These are phyloP conservation scores for Penicillium lagena DNA, from an alignment of 495 filamentous ascomycete genomes.

Conservation along the genomic window DNA sequence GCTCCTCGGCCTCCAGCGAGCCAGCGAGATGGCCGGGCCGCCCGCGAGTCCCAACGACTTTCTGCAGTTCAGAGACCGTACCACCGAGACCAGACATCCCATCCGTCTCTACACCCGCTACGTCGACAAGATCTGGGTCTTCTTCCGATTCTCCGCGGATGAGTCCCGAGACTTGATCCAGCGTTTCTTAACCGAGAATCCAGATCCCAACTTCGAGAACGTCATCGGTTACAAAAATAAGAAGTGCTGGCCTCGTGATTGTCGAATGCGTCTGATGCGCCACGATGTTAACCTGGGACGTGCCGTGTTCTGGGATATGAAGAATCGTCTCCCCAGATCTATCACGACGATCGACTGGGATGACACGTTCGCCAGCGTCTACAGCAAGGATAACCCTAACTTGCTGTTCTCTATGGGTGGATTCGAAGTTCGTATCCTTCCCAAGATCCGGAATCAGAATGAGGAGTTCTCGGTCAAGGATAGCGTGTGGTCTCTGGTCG, in stretches of 20 bases:
- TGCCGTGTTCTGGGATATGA: constrained; percentile 98
- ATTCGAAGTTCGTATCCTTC: constrained; percentile 95
- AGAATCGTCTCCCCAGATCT: constrained; percentile 90
- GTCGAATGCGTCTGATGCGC: constrained; percentile 95
- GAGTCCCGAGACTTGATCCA: constrained; percentile 96
- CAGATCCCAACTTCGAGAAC: constrained; percentile 99
- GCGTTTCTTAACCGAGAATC: constrained; percentile 95
- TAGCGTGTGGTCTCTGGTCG: constrained; percentile 94
- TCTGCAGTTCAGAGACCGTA: constrained; percentile 89
- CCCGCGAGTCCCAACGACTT: constrained; percentile 97
- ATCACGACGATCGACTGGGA: constrained; percentile 99
- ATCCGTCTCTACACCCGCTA: constrained; percentile 96
- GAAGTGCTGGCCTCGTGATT: constrained; percentile 99
- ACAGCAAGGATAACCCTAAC: constrained; percentile 97
- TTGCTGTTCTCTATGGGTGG: constrained; percentile 96
- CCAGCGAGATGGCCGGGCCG: constrained; percentile 95
- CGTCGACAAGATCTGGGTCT: constrained; percentile 98
- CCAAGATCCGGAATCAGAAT: constrained; percentile 90
- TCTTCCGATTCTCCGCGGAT: constrained; percentile 87
- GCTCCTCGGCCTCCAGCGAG: constrained; percentile 86
- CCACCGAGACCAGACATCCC: constrained; percentile 86
- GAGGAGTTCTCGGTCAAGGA: constrained; percentile 98
- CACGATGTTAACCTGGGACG: constrained; percentile 98
- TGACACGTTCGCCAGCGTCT: constrained; percentile 98
- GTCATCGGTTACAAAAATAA: constrained; percentile 99